Evolutionary conservation across 2,329 filamentous ascomycete genomes (phyloP), one percentile per base, ranked within the genome.

Genomic region (Penicillium sclerotiorum): DNA sequence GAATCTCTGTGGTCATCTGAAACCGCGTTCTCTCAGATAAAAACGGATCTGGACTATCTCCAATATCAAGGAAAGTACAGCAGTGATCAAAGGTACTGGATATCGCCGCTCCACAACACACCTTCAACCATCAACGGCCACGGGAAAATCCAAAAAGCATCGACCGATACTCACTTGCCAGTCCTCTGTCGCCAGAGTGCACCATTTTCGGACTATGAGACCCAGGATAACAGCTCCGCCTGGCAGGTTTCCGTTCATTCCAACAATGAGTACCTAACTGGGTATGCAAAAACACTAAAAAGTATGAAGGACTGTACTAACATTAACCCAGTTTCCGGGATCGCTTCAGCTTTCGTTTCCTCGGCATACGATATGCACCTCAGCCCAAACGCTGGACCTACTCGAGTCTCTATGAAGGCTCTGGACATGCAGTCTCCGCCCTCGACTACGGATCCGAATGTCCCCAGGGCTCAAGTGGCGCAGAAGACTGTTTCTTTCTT

Each of bases 291-390:
- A 15, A 17, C 9, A 8, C 4, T 12, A 8, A 11, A 21, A 15
- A 17, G 15, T 3, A 12, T n/a, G 1, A 9, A 15, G 27, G 8
- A n/a, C 2, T 5, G 7, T 17, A 9, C 30, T 47, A 11, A 52
- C 33, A 43, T 40, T 12, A 23, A 21, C 30, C 9, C 17, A 63
- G 80, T 0, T 80, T 75, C 56, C 72, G 79, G 7, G 80, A 82
- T 57, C 73, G 79, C 53, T 79, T 80, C 58, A 80, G 66, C 6
- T 79, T 79, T 54, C 72, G 74, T 13, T 79, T 79, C 56, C 62
- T 73, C 9, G 75, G 77, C 1, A 73, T 79, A 20, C 72, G 72
- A 4, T 79, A 77, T 52, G 76, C 76, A 12, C 66, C 69, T 47
- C 9, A 56, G 6, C 69, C 73, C 5, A 57, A 66, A 30, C 69